Conservation (phyloP, 768 basidiomycete species). For the Podaxis sp. region DNA sequence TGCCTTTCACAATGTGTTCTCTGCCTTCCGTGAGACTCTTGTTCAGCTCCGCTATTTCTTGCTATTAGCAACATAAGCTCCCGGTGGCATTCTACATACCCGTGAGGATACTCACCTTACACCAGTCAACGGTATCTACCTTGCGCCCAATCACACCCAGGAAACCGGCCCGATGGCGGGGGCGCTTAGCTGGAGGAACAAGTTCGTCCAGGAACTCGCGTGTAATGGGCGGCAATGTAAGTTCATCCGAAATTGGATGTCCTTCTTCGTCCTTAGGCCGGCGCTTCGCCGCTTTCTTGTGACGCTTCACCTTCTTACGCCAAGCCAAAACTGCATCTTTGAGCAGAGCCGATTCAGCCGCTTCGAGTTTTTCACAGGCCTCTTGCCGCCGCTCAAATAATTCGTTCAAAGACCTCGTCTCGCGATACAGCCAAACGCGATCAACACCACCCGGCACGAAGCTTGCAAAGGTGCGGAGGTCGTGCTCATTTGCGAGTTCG, state of each 20-base stretch:
- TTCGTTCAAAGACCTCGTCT: slow-evolving; percentile 42
- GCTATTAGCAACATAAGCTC: slow-evolving; percentile 26
- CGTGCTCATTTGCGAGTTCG: slow-evolving; percentile 47
- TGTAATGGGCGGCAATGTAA: slow-evolving; percentile 26
- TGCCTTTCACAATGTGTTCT: slow-evolving; percentile 36
- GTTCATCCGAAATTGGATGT: slow-evolving; percentile 8
- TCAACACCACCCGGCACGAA: slow-evolving; percentile 72
- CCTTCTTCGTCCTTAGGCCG: slow-evolving; percentile 30
- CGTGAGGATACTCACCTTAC: slow-evolving; percentile 36
- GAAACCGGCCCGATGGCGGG: slow-evolving; percentile 50
- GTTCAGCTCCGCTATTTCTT: slow-evolving; percentile 52
- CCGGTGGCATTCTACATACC: background rate
- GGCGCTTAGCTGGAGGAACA: slow-evolving; percentile 49
- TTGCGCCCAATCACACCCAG: slow-evolving; percentile 55
- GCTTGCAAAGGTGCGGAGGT: slow-evolving; percentile 51
- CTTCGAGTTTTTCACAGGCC: slow-evolving; percentile 54
- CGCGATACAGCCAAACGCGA: slow-evolving; percentile 67
- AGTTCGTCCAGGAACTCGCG: slow-evolving; percentile 47
- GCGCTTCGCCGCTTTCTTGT: slow-evolving; percentile 30
- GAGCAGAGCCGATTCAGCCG: slow-evolving; percentile 51
- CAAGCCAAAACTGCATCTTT: slow-evolving; percentile 40
- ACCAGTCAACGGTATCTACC: slow-evolving; percentile 69
- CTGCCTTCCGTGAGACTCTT: slow-evolving; percentile 40
- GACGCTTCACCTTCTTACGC: slow-evolving; percentile 35
- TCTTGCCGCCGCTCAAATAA: slow-evolving; percentile 45